phyloP scores from a whole-genome alignment of 2,329 filamentous ascomycete genomes.

The Lachnum nothofagi region DNA sequence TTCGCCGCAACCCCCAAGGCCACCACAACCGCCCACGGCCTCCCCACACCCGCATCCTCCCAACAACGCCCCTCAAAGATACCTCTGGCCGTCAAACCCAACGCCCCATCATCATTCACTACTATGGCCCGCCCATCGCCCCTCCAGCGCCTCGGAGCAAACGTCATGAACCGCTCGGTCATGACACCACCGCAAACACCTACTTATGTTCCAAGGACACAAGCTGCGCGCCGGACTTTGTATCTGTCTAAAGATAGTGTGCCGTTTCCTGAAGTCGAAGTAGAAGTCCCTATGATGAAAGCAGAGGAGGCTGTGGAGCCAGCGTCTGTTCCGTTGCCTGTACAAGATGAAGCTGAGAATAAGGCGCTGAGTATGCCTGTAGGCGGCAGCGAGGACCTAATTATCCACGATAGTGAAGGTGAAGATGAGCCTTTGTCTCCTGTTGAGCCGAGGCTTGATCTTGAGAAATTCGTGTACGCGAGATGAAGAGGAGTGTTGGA shows the following conservation, averaged over 20 bases:
- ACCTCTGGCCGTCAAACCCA: conserved; percentile 27
- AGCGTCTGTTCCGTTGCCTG: conserved; percentile 35
- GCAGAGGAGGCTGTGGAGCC: conserved; percentile 25
- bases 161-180: conserved; percentile 21
- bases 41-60: conserved; percentile 23
- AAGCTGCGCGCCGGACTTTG: conserved; percentile 10
- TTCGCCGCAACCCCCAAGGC: conserved; percentile 22
- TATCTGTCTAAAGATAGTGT: conserved; percentile 17
- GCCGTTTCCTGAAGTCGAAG: conserved; percentile 28
- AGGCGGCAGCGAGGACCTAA: conserved; percentile 49
- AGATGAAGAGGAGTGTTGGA: background rate
- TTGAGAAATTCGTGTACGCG: conserved; percentile 18
- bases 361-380: conserved; percentile 18
- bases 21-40: conserved; percentile 1
- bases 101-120: background rate
- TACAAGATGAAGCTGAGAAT: conserved; percentile 23
- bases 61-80: conserved; percentile 23
- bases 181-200: conserved; percentile 29
- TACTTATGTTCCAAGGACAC: conserved; percentile 3
- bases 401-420: conserved; percentile 46
- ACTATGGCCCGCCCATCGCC: conserved; percentile 23
- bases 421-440: conserved; percentile 29
- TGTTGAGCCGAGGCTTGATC: conserved; percentile 8
- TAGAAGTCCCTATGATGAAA: conserved; percentile 1
- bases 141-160: conserved; percentile 31